Conservation (phyloP, 257 asterid species). For the Primulina eburnea region DNA sequence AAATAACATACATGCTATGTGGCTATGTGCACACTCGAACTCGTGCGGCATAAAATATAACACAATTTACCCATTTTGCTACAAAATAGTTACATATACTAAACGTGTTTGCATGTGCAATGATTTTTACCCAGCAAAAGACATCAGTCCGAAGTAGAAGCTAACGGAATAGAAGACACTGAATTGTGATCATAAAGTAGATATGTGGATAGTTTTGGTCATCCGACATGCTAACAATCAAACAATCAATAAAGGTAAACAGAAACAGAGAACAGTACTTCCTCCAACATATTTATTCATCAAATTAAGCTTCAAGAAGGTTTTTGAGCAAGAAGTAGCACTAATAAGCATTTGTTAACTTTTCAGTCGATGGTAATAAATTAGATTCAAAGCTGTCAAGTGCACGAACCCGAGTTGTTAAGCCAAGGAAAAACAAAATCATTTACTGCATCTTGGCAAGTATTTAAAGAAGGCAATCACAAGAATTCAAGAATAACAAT, state of each 20-base stretch:
- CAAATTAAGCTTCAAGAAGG: constrained; percentile 22
- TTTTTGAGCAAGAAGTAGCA: constrained; percentile 3
- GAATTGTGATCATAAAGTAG: constrained; percentile 17
- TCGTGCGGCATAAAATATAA: neutral
- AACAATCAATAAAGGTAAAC: constrained; percentile 14
- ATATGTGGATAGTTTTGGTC: neutral
- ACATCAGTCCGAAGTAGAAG: constrained; percentile 11
- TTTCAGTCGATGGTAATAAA: constrained; percentile 14
- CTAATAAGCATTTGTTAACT: constrained; percentile 7
- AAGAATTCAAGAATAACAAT: constrained; percentile 11
- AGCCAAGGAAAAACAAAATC: constrained; percentile 9
- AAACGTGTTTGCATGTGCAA: constrained; percentile 3
- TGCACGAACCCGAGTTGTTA: constrained; percentile 4
- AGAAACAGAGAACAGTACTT: neutral
- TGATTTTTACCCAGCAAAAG: constrained; percentile 6
- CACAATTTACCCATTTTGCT: neutral
- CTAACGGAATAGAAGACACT: constrained; percentile 6
- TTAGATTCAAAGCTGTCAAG: constrained; percentile 20
- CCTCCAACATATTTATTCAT: constrained; percentile 13
- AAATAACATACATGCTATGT: neutral
- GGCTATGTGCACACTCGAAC: neutral
- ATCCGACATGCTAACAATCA: constrained; percentile 13
- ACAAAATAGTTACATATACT: constrained; percentile 6
- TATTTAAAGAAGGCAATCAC: constrained; percentile 19
- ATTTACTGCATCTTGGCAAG: constrained; percentile 13